Conservation (phyloP, 2,329 filamentous ascomycete genomes). For the Endoconidiophora polonica region DNA sequence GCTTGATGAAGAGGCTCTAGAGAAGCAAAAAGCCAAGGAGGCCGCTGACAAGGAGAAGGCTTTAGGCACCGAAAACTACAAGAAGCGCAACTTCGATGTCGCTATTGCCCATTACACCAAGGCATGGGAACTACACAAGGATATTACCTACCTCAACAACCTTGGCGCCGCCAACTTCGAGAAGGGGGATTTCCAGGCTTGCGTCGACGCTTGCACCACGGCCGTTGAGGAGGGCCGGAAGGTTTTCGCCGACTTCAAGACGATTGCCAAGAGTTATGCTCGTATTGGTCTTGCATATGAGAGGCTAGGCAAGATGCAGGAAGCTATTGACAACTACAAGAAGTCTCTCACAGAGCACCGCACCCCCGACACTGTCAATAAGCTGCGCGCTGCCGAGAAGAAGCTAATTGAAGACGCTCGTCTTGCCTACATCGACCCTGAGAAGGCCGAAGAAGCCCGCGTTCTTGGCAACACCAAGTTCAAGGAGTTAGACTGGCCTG, state of each 20-base stretch:
- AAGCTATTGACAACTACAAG: slow-evolving; percentile 80
- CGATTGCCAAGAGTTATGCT: slow-evolving; percentile 94
- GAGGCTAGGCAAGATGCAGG: slow-evolving; percentile 62
- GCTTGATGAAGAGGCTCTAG: slow-evolving; percentile 66
- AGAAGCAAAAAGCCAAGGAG: slow-evolving; percentile 80
- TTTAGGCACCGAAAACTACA: slow-evolving; percentile 86
- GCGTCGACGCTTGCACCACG: slow-evolving; percentile 72
- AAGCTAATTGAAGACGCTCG: slow-evolving; percentile 60
- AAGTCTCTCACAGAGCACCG: slow-evolving; percentile 92
- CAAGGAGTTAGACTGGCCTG: slow-evolving; percentile 92
- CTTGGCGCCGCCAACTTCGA: slow-evolving; percentile 86
- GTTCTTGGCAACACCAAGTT: slow-evolving; percentile 93
- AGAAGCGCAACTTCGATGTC: slow-evolving; percentile 92
- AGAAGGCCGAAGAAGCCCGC: slow-evolving; percentile 85
- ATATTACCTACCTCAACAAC: slow-evolving; percentile 97
- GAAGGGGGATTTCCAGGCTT: slow-evolving; percentile 82
- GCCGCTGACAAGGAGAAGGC: slow-evolving; percentile 91
- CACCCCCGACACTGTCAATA: slow-evolving; percentile 80
- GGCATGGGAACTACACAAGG: slow-evolving; percentile 87
- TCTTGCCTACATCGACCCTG: slow-evolving; percentile 72
- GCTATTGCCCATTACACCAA: slow-evolving; percentile 90
- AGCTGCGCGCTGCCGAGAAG: slow-evolving; percentile 83
- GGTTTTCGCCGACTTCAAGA: slow-evolving; percentile 91
- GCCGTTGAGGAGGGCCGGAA: slow-evolving; percentile 81
- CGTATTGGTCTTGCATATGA: slow-evolving; percentile 91